Evolutionary conservation across 495 filamentous ascomycete species (phyloP).

Genomic region (Penicillium macrosclerotiorum): DNA sequence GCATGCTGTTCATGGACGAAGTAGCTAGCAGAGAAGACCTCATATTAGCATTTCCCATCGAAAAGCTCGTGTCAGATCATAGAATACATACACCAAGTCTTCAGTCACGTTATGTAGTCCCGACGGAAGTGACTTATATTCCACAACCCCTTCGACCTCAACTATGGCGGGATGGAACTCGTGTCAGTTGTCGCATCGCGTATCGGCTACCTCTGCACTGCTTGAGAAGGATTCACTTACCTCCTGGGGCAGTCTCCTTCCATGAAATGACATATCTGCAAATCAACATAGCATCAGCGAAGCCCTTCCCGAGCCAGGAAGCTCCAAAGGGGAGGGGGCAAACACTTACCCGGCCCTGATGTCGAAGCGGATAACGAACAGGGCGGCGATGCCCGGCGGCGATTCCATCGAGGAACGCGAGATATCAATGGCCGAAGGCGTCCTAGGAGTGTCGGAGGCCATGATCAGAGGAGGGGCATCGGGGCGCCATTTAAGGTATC

Average conservation of each 20-base stretch:
- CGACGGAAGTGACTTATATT: constrained; percentile 92
- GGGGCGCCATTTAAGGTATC: constrained; percentile 20
- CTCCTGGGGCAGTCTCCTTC: constrained; percentile 67
- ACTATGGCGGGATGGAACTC: constrained; percentile 50
- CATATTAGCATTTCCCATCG: not conserved
- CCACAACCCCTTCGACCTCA: constrained; percentile 82
- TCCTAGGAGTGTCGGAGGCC: constrained; percentile 30
- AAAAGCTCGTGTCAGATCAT: not conserved
- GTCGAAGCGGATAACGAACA: constrained; percentile 85
- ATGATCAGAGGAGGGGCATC: constrained; percentile 17
- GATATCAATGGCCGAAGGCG: constrained; percentile 34
- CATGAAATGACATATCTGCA: constrained; percentile 77
- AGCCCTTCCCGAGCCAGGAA: constrained; percentile 6
- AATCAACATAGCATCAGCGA: constrained; percentile 16
- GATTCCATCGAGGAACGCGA: constrained; percentile 38
- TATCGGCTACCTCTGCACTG: not conserved
- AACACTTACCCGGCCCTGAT: constrained; percentile 70
- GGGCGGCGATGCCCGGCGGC: constrained; percentile 70
- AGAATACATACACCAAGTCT: constrained; percentile 68
- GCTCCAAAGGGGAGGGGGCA: constrained; percentile 1
- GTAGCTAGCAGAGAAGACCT: constrained; percentile 51
- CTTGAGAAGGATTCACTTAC: constrained; percentile 33
- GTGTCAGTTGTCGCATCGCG: constrained; percentile 24
- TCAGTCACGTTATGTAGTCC: constrained; percentile 85
- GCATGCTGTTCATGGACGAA: constrained; percentile 85